Evolutionary conservation across 192 early-diverging fungal genomes (phyloP).

Genomic region (Umbelopsis sp.): DNA sequence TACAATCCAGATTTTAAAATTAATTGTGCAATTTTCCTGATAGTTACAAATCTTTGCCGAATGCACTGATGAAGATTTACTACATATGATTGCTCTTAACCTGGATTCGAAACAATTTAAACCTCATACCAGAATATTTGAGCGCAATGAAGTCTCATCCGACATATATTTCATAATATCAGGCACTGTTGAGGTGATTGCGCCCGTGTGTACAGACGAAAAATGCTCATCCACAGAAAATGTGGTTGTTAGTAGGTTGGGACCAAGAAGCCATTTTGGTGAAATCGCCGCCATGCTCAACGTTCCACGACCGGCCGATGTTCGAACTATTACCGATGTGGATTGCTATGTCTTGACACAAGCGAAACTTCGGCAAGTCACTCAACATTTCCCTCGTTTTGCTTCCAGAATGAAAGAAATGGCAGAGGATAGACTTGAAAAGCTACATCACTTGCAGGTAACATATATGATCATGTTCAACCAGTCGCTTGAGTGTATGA

Average conservation of each 20-base stretch:
- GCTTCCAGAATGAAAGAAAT: slow-evolving; percentile 20
- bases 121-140: slow-evolving; percentile 58
- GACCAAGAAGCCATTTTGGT: slow-evolving; percentile 54
- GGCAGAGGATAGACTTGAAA: slow-evolving; percentile 18
- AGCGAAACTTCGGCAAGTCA: slow-evolving; percentile 40
- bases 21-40: neutral
- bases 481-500: too few relatives aligned
- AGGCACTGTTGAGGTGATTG: slow-evolving; percentile 66
- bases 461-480: neutral
- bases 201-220: slow-evolving; percentile 23
- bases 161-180: slow-evolving; percentile 78
- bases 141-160: slow-evolving; percentile 62
- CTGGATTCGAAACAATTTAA: slow-evolving; percentile 17
- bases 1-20: neutral
- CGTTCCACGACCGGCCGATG: slow-evolving; percentile 49
- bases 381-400: slow-evolving; percentile 29
- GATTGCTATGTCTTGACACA: slow-evolving; percentile 54
- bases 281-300: slow-evolving; percentile 52
- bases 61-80: slow-evolving; percentile 7
- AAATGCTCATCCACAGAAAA: neutral
- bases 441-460: slow-evolving; percentile 4
- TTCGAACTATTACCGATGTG: slow-evolving; percentile 47
- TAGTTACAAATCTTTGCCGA: slow-evolving; percentile 12
- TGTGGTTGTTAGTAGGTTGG: slow-evolving; percentile 24
- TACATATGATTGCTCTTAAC: slow-evolving; percentile 1